A percentile compares a stretch with the other conserved stretches of the same genome.
These are phyloP conservation scores for Xylaria telfairii DNA, from an alignment of 495 filamentous ascomycete species.

Conservation along the genomic window DNA sequence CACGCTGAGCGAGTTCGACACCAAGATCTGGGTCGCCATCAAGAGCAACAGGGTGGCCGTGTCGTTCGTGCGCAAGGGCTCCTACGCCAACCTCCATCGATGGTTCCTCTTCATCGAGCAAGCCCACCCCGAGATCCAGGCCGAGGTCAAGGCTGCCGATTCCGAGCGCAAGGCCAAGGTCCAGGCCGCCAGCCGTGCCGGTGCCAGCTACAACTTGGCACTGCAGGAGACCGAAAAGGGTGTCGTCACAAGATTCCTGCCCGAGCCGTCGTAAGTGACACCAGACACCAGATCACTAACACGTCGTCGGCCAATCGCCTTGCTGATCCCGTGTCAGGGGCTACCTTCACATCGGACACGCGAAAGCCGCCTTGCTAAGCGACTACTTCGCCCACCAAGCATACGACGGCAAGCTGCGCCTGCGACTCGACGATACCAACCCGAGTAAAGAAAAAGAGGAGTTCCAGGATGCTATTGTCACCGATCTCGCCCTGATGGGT, in stretches of 20 bases:
- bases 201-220: slow-evolving; percentile 88
- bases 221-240: slow-evolving; percentile 88
- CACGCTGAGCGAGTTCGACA: slow-evolving; percentile 76
- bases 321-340: slow-evolving; percentile 50
- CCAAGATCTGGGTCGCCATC: slow-evolving; percentile 82
- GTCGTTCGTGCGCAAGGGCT: slow-evolving; percentile 77
- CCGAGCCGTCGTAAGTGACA: slow-evolving; percentile 83
- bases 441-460: slow-evolving; percentile 92
- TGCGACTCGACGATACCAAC: slow-evolving; percentile 94
- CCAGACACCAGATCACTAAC: slow-evolving; percentile 1
- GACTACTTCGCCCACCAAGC: slow-evolving; percentile 93
- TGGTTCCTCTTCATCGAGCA: slow-evolving; percentile 92
- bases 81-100: slow-evolving; percentile 77
- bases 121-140: slow-evolving; percentile 70
- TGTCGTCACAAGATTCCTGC: slow-evolving; percentile 91
- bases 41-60: slow-evolving; percentile 85
- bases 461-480: slow-evolving; percentile 85
- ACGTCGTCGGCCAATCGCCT: slow-evolving; percentile 25
- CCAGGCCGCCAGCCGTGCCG: slow-evolving; percentile 76
- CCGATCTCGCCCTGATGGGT: slow-evolving; percentile 85
- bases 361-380: slow-evolving; percentile 89
- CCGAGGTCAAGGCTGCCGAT: slow-evolving; percentile 61
- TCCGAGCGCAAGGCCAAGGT: slow-evolving; percentile 73
- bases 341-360: slow-evolving; percentile 93
- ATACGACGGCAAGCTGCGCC: slow-evolving; percentile 81